Conservation (phyloP, 2,329 filamentous ascomycete species). For the Verticillium alfalfae region DNA sequence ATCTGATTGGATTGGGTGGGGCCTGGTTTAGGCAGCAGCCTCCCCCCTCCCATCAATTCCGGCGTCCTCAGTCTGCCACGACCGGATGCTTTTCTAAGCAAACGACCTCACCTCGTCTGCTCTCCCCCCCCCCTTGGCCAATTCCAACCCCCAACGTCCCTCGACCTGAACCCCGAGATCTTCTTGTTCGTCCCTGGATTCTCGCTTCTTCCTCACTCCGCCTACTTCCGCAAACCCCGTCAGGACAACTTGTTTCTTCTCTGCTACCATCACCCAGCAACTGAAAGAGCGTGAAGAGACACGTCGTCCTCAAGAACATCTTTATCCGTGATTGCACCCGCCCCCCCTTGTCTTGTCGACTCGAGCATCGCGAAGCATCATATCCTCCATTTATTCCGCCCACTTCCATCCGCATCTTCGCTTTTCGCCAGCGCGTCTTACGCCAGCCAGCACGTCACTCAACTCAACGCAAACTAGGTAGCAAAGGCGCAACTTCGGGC, state of each 20-base stretch:
- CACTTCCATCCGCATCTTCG: slow-evolving; percentile 4
- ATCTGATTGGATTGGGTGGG: slow-evolving; percentile 10
- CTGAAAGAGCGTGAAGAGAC: neutral
- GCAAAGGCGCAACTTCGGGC: neutral
- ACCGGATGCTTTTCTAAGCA: slow-evolving; percentile 11
- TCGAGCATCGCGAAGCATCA: neutral
- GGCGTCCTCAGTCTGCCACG: slow-evolving; percentile 11
- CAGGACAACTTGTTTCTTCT: neutral
- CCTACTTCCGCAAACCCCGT: neutral
- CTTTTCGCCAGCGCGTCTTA: slow-evolving; percentile 8
- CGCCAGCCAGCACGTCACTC: neutral
- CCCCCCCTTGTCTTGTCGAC: neutral
- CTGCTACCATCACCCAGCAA: neutral
- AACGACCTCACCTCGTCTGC: slow-evolving; percentile 7
- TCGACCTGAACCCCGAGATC: slow-evolving; percentile 2
- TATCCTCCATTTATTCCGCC: neutral
- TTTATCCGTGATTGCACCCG: neutral
- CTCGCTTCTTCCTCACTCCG: slow-evolving; percentile 1
- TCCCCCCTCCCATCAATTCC: slow-evolving; percentile 8
- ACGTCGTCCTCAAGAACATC: neutral
- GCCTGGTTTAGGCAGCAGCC: slow-evolving; percentile 25
- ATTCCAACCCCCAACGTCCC: slow-evolving; percentile 1
- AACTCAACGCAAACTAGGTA: neutral
- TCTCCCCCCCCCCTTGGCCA: neutral
- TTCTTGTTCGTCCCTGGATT: neutral